These are phyloP conservation scores for Annulohypoxylon nitens DNA, from an alignment of 495 filamentous ascomycete species.

Conservation along the genomic window DNA sequence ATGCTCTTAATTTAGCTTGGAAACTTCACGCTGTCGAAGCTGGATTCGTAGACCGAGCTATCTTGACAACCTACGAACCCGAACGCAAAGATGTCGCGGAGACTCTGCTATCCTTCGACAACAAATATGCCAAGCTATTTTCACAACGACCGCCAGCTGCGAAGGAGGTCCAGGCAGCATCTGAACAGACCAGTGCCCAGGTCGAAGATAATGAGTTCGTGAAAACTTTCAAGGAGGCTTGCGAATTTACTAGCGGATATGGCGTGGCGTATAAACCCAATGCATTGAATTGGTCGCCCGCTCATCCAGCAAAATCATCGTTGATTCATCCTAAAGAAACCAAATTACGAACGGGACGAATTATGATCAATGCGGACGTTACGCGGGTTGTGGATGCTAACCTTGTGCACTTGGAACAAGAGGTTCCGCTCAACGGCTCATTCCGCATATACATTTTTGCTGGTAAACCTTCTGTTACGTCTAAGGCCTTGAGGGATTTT, in stretches of 20 bases:
- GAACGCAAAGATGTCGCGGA: constrained; percentile 79
- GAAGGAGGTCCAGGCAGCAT: constrained; percentile 62
- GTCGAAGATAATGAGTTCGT: constrained; percentile 75
- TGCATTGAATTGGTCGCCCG: constrained; percentile 71
- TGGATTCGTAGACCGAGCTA: constrained; percentile 66
- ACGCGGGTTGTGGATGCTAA: constrained; percentile 88
- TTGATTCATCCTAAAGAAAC: constrained; percentile 74
- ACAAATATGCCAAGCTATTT: constrained; percentile 76
- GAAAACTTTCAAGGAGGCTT: constrained; percentile 76
- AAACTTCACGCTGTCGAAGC: constrained; percentile 80
- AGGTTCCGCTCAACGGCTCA: constrained; percentile 86
- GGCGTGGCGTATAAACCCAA: constrained; percentile 77
- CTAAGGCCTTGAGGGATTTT: constrained; percentile 73
- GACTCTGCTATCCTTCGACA: constrained; percentile 79
- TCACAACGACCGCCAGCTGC: constrained; percentile 69
- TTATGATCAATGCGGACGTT: constrained; percentile 80
- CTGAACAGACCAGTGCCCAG: constrained; percentile 44
- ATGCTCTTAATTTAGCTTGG: constrained; percentile 87
- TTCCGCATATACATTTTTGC: constrained; percentile 89
- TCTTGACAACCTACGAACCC: constrained; percentile 78
- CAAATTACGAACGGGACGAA: constrained; percentile 74
- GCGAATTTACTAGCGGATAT: constrained; percentile 78
- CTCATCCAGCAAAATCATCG: constrained; percentile 76
- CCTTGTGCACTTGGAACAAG: constrained; percentile 87
- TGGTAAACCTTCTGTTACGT: constrained; percentile 71